Evolutionary conservation across 2,329 filamentous ascomycete species (phyloP), one percentile per base, ranked within the genome.

Genomic region (Ceratocystis smalleyi): DNA sequence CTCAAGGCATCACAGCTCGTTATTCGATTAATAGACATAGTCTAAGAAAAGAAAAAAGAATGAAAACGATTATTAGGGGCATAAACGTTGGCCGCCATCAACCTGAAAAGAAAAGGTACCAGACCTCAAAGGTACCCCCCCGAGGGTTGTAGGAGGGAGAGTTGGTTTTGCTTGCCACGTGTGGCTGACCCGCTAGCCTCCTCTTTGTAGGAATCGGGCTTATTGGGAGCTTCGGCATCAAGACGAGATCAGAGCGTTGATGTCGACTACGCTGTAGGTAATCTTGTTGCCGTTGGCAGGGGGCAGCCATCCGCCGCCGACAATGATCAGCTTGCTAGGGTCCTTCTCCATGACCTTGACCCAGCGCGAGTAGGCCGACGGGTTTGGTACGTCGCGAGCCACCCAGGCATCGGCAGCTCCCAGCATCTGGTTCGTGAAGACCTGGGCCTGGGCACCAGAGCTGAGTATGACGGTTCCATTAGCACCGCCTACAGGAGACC

Each of bases 401-500:
- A 72, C 72, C 76, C 75, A 78, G 64, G 71, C 71, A 51, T 68
- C 69, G 0, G 70, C 70, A 40, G 73, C 74, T 51, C 75, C 75
- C 24, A 77, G 71, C 64, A 70, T 71, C 64, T 73, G 72, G 71
- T 79, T 79, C 40, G 73, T 72, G 66, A 75, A 79, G 32, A 79
- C 71, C 61, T 76, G 72, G 22, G 69, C 67, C 66, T 71, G 69
- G 10, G 59, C 63, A 49, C 73, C 73, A 10, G 74, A 75, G 66
- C 72, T 76, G 22, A 78, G 73, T 45, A 78, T 67, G 61, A 79
- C 74, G 10, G 76, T 78, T 15, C 77, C 77, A 68, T 78, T 76
- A 63, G 69, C 68, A n/a, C 77, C 75, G 35, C 77, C 77, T 40
- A 72, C 70, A 5, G 75, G 70, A 15, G 72, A 75, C 77, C 77